Evolutionary conservation across 139 green algal species (phyloP), one percentile per base, ranked within the genome.

Genomic region (Yamagishiella unicocca): DNA sequence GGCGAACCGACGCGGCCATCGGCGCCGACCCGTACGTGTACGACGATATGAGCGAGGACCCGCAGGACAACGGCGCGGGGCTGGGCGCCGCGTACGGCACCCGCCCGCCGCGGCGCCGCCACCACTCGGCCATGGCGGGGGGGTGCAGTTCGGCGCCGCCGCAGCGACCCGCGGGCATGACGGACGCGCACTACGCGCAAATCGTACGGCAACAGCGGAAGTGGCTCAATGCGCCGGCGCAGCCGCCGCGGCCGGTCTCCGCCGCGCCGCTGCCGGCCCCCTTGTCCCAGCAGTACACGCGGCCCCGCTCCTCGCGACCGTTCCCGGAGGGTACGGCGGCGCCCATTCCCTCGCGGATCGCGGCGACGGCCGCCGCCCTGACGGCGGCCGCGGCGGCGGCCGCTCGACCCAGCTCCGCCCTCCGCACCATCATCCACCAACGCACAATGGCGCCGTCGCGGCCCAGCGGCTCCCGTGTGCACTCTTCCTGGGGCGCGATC

Each of bases 181-280:
- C 19, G 1, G 80, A 86, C n/a, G 80, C 45, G 8, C 43, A 86
- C 43, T 86, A 78, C 64, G 80, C 80, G 2, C 80, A 86, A 19
- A 50, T 86, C 0, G 31, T 86, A 42, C 80, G 80, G 21, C 62
- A 86, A 43, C 80, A 77, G 43, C 80, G 80, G 33, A 66, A 46
- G 22, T 86, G 80, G 80, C 66, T 86, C 43, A 86, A 86, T 31
- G 64, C 21, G 1, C 80, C 80, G 21, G 80, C 31, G 46, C 62
- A 86, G 80, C 80, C 80, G 42, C 43, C 62, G 4, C 43, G 64
- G 31, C 80, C 64, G 3, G 3, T 53, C 0, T 78, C 64, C 4
- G 64, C 80, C 0, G 80, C 33, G 0, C 42, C 24, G 2, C 6
- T 29, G 3, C n/a, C 64, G 0, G 19, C n/a, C 17, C 61, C 62